Evolutionary conservation across 768 basidiomycete genomes (phyloP).

Genomic region (Kwoniella pini): DNA sequence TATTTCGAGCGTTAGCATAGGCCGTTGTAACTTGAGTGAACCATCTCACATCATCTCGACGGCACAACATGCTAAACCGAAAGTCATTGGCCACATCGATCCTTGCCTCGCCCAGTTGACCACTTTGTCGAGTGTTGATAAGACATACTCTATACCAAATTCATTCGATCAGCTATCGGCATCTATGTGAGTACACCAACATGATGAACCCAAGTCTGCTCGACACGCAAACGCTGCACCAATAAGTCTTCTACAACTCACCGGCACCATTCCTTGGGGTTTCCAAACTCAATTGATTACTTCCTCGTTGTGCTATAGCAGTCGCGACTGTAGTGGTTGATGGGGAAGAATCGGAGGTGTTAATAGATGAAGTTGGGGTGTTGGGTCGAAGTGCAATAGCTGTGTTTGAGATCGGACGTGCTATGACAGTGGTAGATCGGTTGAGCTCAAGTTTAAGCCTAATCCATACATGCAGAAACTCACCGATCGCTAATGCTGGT

Average conservation of each 20-base stretch:
- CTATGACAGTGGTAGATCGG: conserved; percentile 10
- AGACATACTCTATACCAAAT: conserved; percentile 74
- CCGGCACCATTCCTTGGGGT: conserved; percentile 87
- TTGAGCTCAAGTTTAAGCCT: background rate
- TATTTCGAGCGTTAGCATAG: conserved; percentile 54
- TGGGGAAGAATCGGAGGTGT: conserved; percentile 44
- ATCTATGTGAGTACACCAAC: no score
- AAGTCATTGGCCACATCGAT: conserved; percentile 99
- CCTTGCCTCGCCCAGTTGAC: conserved; percentile 97
- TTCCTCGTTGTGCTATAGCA: conserved; percentile 70
- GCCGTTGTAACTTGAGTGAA: no score
- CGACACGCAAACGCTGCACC: no score
- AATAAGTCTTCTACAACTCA: conserved; percentile 45
- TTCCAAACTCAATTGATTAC: conserved; percentile 82
- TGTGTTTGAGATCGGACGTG: conserved; percentile 42
- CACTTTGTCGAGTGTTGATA: conserved; percentile 93
- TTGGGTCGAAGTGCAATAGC: conserved; percentile 45
- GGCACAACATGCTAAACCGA: conserved; percentile 96
- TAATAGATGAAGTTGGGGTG: conserved; percentile 44
- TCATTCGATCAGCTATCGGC: no score
- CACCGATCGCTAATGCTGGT: conserved; percentile 32
- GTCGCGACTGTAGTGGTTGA: conserved; percentile 57
- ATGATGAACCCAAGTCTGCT: no score
- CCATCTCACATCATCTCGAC: conserved; percentile 76
- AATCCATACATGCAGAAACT: conserved; percentile 6